A percentile compares a stretch with the other conserved stretches of the same genome.
Conservation (phyloP, 768 basidiomycete genomes). For the Termitomyces heimii region DNA sequence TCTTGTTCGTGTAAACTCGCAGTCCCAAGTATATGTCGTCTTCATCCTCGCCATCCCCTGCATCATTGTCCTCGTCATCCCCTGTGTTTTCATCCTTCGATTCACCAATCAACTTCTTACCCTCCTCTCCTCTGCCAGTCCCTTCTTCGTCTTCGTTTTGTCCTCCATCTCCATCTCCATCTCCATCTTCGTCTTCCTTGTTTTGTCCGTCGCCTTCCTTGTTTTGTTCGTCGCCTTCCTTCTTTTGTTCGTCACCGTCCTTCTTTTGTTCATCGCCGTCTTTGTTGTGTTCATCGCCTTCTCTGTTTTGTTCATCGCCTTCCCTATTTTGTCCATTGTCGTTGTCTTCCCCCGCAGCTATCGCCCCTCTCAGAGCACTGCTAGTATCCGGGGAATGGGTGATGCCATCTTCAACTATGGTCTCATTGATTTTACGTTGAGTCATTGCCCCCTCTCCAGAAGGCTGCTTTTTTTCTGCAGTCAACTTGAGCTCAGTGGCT, state of each 20-base stretch:
- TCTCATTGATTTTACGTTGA: not conserved
- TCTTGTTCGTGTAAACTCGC: slow-evolving; percentile 33
- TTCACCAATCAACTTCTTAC: not conserved
- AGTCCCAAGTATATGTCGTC: slow-evolving; percentile 26
- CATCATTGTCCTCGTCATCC: too few species aligned
- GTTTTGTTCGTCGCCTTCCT: too few species aligned
- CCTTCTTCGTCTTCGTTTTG: not conserved
- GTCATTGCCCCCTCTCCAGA: not conserved
- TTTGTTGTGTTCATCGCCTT: too few species aligned
- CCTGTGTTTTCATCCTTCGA: not conserved
- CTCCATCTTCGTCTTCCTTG: too few species aligned
- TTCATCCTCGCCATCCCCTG: too few species aligned
- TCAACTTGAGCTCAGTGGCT: slow-evolving; percentile 4
- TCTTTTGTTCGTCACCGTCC: too few species aligned
- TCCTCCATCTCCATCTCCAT: too few species aligned
- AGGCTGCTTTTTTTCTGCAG: not conserved
- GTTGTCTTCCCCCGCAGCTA: not conserved
- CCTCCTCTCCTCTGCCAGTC: not conserved
- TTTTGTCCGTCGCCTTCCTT: too few species aligned
- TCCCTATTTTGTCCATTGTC: not conserved
- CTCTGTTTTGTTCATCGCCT: too few species aligned
- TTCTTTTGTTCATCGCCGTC: too few species aligned
- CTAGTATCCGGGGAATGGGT: not conserved
- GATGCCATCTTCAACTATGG: not conserved
- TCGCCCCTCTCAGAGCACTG: not conserved